A percentile compares a stretch with the other conserved stretches of the same genome.
These are phyloP conservation scores for Eucalyptus coolabah DNA, from an alignment of 345 rosid species.

Conservation along the genomic window DNA sequence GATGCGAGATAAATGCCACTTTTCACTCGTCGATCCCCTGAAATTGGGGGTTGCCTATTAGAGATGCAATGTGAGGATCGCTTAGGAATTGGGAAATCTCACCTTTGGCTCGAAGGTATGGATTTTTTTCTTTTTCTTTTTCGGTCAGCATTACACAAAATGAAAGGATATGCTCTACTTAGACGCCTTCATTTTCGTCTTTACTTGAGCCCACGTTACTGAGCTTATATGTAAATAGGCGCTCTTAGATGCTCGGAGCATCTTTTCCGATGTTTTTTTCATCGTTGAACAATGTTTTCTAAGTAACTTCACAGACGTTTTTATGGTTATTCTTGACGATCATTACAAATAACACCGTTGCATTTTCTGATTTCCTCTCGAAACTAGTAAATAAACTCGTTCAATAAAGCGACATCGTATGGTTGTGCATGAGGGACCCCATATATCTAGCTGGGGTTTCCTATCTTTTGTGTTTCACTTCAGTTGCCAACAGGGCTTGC, in stretches of 20 bases:
- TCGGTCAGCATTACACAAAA: background rate
- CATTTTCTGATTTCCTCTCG: too few species aligned
- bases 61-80: rapidly evolving
- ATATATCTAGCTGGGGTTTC: too few species aligned
- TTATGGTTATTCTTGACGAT: too few species aligned
- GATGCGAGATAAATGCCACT: too few species aligned
- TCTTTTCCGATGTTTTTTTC: background rate
- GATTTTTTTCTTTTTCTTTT: too few species aligned
- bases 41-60: too few species aligned
- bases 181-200: background rate
- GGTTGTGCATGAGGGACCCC: rapidly evolving
- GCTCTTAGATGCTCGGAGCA: rapidly evolving
- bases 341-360: too few species aligned
- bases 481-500: too few species aligned
- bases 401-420: too few species aligned
- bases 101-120: rapidly evolving
- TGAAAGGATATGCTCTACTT: background rate
- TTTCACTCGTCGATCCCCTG: rapidly evolving
- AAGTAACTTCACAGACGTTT: background rate
- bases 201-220: background rate
- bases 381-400: too few species aligned
- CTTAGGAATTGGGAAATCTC: background rate
- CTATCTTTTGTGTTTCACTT: rapidly evolving
- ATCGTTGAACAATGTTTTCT: background rate
- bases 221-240: rapidly evolving